Conservation (phyloP, 2,329 filamentous ascomycete species). For the Blastomyces silverae region DNA sequence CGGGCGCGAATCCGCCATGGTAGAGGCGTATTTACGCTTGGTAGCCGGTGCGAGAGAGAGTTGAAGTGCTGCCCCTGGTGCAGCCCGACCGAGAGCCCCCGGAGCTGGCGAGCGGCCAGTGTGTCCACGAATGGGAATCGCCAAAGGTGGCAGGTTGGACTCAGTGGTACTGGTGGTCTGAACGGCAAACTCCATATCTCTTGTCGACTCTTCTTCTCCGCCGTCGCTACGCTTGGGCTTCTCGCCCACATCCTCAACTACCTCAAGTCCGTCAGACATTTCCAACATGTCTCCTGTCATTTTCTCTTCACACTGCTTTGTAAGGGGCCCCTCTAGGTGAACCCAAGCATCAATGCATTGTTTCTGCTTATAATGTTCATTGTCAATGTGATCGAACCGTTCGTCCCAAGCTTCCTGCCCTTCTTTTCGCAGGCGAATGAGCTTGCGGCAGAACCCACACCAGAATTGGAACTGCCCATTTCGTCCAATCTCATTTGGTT, state of each 20-base stretch:
- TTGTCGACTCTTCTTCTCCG: background rate
- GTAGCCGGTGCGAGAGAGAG: background rate
- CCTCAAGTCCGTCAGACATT: background rate
- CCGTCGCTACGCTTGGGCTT: background rate
- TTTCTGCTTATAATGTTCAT: constrained; percentile 41
- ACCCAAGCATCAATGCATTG: constrained; percentile 33
- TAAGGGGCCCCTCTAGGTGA: constrained; percentile 22
- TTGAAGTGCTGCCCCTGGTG: background rate
- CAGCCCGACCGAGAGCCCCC: background rate
- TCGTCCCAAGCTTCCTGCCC: constrained; percentile 54
- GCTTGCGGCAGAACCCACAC: constrained; percentile 72
- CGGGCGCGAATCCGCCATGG: background rate
- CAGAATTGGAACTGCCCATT: constrained; percentile 65
- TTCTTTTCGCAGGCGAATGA: constrained; percentile 48
- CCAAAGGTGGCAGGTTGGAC: background rate
- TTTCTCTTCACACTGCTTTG: background rate
- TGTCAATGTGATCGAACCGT: constrained; percentile 67
- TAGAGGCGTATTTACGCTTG: background rate
- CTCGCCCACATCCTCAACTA: background rate
- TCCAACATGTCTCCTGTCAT: background rate
- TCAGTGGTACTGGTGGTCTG: background rate
- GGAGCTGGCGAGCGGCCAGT: background rate
- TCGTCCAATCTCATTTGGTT: constrained; percentile 55
- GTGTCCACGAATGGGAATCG: background rate
- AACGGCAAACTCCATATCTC: background rate